Evolutionary conservation across 192 early-diverging fungal genomes (phyloP), one percentile per base, ranked within the genome.

Genomic region (Pecoramyces ruminantium): DNA sequence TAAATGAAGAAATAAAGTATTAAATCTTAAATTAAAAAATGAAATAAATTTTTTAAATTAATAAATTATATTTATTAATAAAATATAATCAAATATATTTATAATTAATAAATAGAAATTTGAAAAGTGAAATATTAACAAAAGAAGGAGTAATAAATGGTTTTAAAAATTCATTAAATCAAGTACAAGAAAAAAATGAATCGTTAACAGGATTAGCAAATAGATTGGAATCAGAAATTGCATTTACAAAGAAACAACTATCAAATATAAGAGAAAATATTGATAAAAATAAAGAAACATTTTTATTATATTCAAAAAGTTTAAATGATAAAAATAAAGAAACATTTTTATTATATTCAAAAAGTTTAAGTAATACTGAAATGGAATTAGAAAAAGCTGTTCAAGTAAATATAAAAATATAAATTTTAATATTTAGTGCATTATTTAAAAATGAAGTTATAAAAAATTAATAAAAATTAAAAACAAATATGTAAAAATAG

Each of bases 161-260:
- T 15, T 90, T 86, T 81, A 86, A 84, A 30, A 81, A 79, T 14
- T 82, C 86, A 17, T 84, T 89, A 29, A 82, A 85, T 29, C 78
- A 82, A 9, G 85, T 86, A 8, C 87, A 88, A 79, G 87, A 88
- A 78, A 84, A 88, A 79, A 87, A 86, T 81, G 89, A 91, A 80
- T 88, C 85, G 77, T 82, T 91, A 16, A 88, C 88, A 1, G 80
- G 85, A 79, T 79, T 91, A n/a, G 80, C 84, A 17, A 86, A 84
- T 30, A 89, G 88, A 79, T 83, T 91, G n/a, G 86, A 88, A 67
- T 77, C 77, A 28, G 90, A 91, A 80, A 84, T 85, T 12, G 84
- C 86, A 16, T 83, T 85, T 77, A 81, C 90, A n/a, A 88, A 87
- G 78, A 79, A 85, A 11, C 86, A 88, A 81, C 87, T 91, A 58